Conservation (phyloP, 495 filamentous ascomycete species). For the Neurospora intermedia region DNA sequence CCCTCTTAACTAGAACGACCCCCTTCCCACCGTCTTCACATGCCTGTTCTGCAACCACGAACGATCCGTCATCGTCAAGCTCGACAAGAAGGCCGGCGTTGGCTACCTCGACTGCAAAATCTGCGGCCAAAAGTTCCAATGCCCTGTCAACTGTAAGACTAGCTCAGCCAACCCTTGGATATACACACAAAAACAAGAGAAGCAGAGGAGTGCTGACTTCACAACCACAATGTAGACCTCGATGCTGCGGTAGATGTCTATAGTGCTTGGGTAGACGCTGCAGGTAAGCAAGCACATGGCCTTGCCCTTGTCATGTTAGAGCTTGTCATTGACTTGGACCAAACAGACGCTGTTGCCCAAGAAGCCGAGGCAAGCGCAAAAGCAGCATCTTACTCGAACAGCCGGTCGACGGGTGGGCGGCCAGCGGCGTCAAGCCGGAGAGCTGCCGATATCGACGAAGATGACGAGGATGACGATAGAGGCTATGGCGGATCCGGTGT, state of each 20-base stretch:
- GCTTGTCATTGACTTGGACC: conserved; percentile 9
- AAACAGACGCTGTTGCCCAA: conserved; percentile 33
- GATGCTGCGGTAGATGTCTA: conserved; percentile 90
- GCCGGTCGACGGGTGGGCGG: conserved; percentile 4
- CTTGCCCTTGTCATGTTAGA: conserved; percentile 15
- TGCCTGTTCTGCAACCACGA: conserved; percentile 99
- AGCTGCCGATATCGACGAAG: conserved; percentile 31
- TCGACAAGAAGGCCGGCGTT: conserved; percentile 84
- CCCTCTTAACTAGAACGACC: conserved; percentile 52
- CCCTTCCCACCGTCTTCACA: conserved; percentile 79
- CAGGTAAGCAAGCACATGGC: conserved; percentile 47
- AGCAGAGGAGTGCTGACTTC: not conserved
- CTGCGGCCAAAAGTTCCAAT: conserved; percentile 88
- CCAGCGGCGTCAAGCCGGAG: conserved; percentile 14
- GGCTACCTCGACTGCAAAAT: conserved; percentile 81
- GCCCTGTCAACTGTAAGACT: conserved; percentile 75
- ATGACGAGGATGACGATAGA: conserved; percentile 34
- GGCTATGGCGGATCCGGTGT: conserved; percentile 33
- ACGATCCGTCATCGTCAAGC: conserved; percentile 72
- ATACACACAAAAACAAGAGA: not conserved
- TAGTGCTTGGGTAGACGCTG: conserved; percentile 96
- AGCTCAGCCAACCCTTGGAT: not conserved
- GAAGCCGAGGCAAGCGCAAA: conserved; percentile 16
- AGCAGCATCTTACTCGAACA: not conserved
- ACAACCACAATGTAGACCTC: conserved; percentile 46